A percentile compares a stretch with the other conserved stretches of the same genome.
These are phyloP conservation scores for Tylopilus felleus DNA, from an alignment of 768 basidiomycete genomes.

Conservation along the genomic window DNA sequence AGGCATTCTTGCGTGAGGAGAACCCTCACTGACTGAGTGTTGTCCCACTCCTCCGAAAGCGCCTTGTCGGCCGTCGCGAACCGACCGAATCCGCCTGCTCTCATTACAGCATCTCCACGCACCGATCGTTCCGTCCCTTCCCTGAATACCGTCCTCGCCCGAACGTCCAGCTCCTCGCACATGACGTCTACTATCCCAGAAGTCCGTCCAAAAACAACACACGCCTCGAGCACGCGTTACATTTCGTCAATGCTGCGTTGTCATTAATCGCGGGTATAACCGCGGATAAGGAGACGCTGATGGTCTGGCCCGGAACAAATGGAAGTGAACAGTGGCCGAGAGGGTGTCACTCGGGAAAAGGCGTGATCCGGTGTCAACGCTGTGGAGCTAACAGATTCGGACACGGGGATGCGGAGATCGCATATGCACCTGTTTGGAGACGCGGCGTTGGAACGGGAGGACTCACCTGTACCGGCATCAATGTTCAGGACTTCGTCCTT, in stretches of 20 bases:
- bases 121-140: too few species aligned
- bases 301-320: background rate
- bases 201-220: constrained; percentile 12
- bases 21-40: too few species aligned
- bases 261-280: constrained; percentile 30
- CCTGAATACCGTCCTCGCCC: too few species aligned
- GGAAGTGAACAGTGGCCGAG: constrained; percentile 12
- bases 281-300: constrained; percentile 31
- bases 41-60: too few species aligned
- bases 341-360: too few species aligned
- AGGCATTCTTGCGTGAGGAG: too few species aligned
- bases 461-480: constrained; percentile 21
- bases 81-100: too few species aligned
- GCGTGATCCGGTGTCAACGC: constrained; percentile 18
- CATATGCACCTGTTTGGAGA: constrained; percentile 7
- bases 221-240: constrained; percentile 22
- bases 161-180: too few species aligned
- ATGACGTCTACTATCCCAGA: too few species aligned
- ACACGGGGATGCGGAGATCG: constrained; percentile 9
- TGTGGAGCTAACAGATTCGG: constrained; percentile 12
- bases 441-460: too few species aligned
- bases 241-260: constrained; percentile 18
- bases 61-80: too few species aligned
- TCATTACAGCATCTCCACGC: too few species aligned
- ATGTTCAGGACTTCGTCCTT: constrained; percentile 22